phyloP scores from a whole-genome alignment of 2,329 filamentous ascomycete genomes.

The Trichophyton schoenleinii region DNA sequence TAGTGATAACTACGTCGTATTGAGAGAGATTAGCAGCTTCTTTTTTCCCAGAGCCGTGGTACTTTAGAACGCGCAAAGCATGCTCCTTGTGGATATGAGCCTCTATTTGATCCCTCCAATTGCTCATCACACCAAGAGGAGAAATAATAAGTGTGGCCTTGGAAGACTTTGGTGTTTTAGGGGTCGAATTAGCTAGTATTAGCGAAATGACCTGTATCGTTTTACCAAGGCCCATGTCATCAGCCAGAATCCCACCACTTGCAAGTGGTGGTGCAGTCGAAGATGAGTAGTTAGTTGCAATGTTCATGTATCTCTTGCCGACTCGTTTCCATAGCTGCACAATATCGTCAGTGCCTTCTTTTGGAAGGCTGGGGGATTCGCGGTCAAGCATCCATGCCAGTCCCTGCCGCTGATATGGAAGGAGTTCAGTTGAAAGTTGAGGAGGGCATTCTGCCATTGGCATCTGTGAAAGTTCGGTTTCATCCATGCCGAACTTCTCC shows the following conservation, averaged over 20 bases:
- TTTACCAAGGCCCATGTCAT: constrained; percentile 89
- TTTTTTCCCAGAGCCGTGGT: constrained; percentile 55
- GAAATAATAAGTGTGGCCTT: constrained; percentile 67
- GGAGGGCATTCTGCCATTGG: constrained; percentile 58
- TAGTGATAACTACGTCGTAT: constrained; percentile 70
- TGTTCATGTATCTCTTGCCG: constrained; percentile 46
- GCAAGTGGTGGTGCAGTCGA: constrained; percentile 48
- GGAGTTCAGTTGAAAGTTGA: constrained; percentile 51
- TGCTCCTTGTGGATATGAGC: constrained; percentile 56
- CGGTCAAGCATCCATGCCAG: constrained; percentile 69
- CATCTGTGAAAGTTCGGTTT: constrained; percentile 58
- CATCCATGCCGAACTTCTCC: constrained; percentile 58
- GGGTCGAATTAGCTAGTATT: constrained; percentile 47
- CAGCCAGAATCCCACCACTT: constrained; percentile 72
- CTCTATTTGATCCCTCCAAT: constrained; percentile 71
- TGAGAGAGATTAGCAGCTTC: constrained; percentile 47
- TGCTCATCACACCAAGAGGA: constrained; percentile 77
- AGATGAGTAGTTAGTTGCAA: constrained; percentile 59
- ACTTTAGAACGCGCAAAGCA: constrained; percentile 55
- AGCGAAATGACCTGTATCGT: constrained; percentile 76
- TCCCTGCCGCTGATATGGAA: constrained; percentile 70
- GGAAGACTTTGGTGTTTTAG: constrained; percentile 33
- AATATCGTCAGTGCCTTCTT: constrained; percentile 44
- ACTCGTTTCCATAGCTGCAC: constrained; percentile 66
- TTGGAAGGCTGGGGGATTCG: constrained; percentile 57